Evolutionary conservation across 2,329 filamentous ascomycete genomes (phyloP).

Genomic region (Tetracladium maxilliforme): DNA sequence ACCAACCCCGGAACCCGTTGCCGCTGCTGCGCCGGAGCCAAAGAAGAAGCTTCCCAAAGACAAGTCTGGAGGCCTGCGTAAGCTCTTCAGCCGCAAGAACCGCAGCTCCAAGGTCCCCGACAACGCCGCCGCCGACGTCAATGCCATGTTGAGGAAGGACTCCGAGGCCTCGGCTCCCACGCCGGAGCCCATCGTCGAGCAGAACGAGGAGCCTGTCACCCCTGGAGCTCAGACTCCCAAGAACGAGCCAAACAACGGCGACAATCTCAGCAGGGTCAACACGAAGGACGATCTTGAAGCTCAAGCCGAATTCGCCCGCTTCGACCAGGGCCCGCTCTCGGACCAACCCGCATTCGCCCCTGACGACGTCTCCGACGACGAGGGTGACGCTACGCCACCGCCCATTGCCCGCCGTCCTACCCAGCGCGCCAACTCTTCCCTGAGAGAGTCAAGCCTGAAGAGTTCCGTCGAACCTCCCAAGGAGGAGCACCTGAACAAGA

Average conservation of each 20-base stretch:
- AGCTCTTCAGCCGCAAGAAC: constrained; percentile 52
- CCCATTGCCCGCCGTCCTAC: constrained; percentile 30
- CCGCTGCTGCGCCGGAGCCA: constrained; percentile 18
- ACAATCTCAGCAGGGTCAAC: constrained; percentile 41
- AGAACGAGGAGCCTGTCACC: constrained; percentile 7
- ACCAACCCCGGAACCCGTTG: constrained; percentile 8
- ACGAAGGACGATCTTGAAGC: constrained; percentile 42
- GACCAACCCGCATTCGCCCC: constrained; percentile 80
- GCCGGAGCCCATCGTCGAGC: constrained; percentile 3
- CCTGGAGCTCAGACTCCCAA: constrained; percentile 13
- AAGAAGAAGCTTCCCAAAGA: constrained; percentile 10
- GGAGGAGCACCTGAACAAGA: constrained; percentile 1
- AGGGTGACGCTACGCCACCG: constrained; percentile 31
- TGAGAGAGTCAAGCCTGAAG: constrained; percentile 12
- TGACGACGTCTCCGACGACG: constrained; percentile 12
- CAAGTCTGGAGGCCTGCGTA: constrained; percentile 44
- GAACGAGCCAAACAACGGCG: constrained; percentile 10
- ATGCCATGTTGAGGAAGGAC: constrained; percentile 29
- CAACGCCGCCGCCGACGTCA: constrained; percentile 33
- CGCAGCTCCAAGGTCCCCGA: constrained; percentile 40
- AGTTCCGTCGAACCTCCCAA: constrained; percentile 4
- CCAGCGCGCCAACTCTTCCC: constrained; percentile 7
- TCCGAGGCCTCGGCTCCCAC: constrained; percentile 6
- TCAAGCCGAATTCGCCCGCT: constrained; percentile 47
- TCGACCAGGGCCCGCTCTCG: constrained; percentile 76